Evolutionary conservation across 164 flowering plant species (phyloP), one percentile per base, ranked within the genome.

Genomic region (Paratinospora sagittata): DNA sequence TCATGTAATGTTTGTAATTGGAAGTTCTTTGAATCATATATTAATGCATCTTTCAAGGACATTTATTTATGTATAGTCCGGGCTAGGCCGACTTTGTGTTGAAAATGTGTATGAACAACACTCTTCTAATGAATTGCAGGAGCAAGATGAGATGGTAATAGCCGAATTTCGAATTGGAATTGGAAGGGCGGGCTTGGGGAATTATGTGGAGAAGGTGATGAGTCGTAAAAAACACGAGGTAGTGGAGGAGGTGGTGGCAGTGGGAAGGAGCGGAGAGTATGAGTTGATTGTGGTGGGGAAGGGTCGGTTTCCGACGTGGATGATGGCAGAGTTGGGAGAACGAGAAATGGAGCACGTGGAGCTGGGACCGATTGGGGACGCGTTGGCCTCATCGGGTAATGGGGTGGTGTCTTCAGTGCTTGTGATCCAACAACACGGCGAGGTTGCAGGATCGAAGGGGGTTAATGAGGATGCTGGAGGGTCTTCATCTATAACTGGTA

Each of bases 291-390:
- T 92, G 0, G 88, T 90, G 0, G 97, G 97, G 14, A 86, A 75
- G 67, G 86, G 87, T 0, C 69, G 85, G 67, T 78, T 80, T 36
- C 84, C 93, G 0, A 79, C 89, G 0, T 2, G 34, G 34, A 30
- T 30, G 34, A 30, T 30, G 34, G 65, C 72, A 0, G 79, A 80
- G 82, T 86, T 80, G 55, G 89, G 87, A 0, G 79, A 69, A 12
- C 76, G 81, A 1, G 77, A 63, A 9, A 82, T 85, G 0, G 90
- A 90, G 73, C 84, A 88, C 37, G 78, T 87, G 0, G 94, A 88
- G 78, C 70, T 92, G 12, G 97, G 97, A 2, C 87, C 88, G 0
- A 69, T 88, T 0, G 97, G 94, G 3, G 89, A 90, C 70, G 12
- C 84, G 0, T 71, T 92, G 77, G 87, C 96, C 0, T 82, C 91